These are phyloP conservation scores for Tetracentron sinense DNA, from an alignment of 164 flowering plant genomes.

Conservation along the genomic window DNA sequence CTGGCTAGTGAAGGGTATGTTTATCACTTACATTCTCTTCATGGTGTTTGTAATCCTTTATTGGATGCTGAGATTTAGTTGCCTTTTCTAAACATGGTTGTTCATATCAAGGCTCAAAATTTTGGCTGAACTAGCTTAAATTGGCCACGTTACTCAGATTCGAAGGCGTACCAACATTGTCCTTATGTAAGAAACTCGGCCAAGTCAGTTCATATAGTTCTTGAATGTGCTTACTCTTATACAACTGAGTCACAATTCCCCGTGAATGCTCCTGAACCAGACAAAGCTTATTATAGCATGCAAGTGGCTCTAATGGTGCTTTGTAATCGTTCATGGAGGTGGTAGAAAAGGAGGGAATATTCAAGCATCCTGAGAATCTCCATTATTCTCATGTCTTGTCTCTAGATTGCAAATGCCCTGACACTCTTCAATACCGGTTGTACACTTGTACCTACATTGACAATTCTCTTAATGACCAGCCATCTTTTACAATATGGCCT, in stretches of 20 bases:
- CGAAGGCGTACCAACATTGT: neutral
- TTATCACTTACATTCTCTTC: neutral
- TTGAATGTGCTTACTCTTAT: neutral
- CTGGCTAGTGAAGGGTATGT: conserved; percentile 96
- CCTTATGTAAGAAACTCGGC: neutral
- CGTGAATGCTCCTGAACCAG: conserved; percentile 2
- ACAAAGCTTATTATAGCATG: neutral
- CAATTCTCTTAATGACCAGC: neutral
- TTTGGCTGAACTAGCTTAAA: neutral
- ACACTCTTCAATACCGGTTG: neutral
- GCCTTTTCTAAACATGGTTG: neutral
- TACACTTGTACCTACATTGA: neutral
- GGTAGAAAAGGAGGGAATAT: neutral
- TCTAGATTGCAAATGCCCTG: neutral
- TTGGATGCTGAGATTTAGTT: neutral
- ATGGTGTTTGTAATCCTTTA: neutral
- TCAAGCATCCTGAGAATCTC: neutral
- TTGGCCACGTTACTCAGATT: neutral
- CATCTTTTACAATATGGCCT: neutral
- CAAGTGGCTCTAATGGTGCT: neutral
- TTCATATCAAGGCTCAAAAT: neutral
- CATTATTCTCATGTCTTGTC: neutral
- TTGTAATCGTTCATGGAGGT: neutral
- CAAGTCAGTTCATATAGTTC: neutral
- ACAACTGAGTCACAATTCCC: neutral